These are phyloP conservation scores for Tetragonia tetragonoides DNA, from an alignment of 148 eudicot species.

Conservation along the genomic window DNA sequence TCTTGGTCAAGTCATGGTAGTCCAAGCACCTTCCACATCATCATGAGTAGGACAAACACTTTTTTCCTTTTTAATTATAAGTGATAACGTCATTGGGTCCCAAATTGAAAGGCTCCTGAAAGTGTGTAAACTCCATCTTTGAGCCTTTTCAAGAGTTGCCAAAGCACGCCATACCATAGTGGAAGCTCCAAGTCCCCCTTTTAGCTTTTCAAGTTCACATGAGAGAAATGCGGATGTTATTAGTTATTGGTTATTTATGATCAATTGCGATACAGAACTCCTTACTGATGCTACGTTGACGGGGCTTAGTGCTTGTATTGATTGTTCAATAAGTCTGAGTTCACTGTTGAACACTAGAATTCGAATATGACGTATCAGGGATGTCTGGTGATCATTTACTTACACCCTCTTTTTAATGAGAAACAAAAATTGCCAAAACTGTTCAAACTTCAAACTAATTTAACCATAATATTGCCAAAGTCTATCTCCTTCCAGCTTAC, in stretches of 20 bases:
- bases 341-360: too few relatives aligned
- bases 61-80: conserved; percentile 16
- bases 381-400: too few relatives aligned
- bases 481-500: too few relatives aligned
- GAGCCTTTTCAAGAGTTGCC: conserved; percentile 16
- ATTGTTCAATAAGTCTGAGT: too few relatives aligned
- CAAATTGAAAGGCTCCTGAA: conserved; percentile 12
- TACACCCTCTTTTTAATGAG: too few relatives aligned
- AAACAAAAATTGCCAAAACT: too few relatives aligned
- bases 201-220: conserved; percentile 32
- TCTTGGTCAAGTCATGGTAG: conserved; percentile 36
- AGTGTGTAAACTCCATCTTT: conserved; percentile 15
- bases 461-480: too few relatives aligned
- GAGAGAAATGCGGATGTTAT: conserved; percentile 15
- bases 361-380: too few relatives aligned
- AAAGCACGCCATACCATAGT: conserved; percentile 29
- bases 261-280: background rate
- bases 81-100: conserved; percentile 17
- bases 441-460: too few relatives aligned
- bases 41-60: conserved; percentile 54
- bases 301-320: too few relatives aligned
- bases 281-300: too few relatives aligned
- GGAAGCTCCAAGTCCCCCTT: conserved; percentile 19
- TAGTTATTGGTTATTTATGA: background rate
- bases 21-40: conserved; percentile 44